Percentiles rank a stretch among this genome's conserved stretches.
These are phyloP conservation scores for Dactylorhiza incarnata DNA, from an alignment of 106 monocot genomes.

Conservation along the genomic window DNA sequence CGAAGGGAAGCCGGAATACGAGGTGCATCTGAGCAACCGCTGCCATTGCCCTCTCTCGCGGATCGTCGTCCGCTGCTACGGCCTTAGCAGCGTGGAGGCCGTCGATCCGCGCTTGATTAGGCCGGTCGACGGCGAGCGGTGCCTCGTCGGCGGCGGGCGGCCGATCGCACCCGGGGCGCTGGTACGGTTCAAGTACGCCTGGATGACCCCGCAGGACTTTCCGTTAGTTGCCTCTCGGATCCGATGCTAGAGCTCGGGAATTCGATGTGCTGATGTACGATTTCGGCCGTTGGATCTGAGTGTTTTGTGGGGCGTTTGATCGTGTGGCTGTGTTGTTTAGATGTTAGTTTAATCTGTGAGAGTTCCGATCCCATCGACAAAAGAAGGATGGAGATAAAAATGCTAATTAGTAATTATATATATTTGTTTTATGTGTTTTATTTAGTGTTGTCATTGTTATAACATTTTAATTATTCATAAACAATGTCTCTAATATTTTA, in stretches of 20 bases:
- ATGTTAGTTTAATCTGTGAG: no score
- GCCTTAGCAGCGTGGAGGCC: conserved; percentile 61
- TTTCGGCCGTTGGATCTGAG: conserved; percentile 7
- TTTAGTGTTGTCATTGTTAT: no score
- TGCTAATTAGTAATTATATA: no score
- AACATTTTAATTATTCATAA: no score
- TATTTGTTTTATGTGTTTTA: no score
- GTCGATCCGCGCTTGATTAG: conserved; percentile 40
- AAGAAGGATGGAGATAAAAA: no score
- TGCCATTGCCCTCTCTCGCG: conserved; percentile 46
- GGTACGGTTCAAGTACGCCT: conserved; percentile 63
- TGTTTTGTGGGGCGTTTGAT: neutral
- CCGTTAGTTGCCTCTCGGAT: conserved; percentile 46
- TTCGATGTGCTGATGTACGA: conserved; percentile 1
- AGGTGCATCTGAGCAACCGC: conserved; percentile 34
- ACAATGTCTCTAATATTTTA: no score
- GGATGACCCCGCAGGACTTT: conserved; percentile 78
- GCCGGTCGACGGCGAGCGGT: conserved; percentile 33
- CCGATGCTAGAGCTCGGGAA: conserved; percentile 13
- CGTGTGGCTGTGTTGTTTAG: neutral
- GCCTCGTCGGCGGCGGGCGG: conserved; percentile 42
- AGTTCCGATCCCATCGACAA: no score
- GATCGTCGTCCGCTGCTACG: conserved; percentile 48
- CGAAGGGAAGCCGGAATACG: conserved; percentile 51
- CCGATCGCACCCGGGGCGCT: conserved; percentile 27